Evolutionary conservation across 352 stramenopile species (phyloP).

Genomic region (Pythium rhizo-oryzae): DNA sequence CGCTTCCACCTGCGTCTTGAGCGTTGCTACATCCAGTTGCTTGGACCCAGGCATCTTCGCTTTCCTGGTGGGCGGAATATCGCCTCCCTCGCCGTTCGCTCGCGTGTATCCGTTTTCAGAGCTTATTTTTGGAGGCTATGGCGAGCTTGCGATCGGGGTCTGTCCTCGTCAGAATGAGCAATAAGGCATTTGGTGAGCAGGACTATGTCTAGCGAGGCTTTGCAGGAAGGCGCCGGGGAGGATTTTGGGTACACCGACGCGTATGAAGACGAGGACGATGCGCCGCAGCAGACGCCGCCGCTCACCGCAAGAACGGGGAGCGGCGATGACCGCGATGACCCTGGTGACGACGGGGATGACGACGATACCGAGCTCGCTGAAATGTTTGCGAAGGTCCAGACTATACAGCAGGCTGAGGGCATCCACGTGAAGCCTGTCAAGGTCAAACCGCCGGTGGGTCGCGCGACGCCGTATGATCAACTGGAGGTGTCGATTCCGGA

Average conservation of each 20-base stretch:
- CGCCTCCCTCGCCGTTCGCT: background rate
- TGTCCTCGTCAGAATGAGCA: background rate
- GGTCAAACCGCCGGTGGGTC: conserved; percentile 7
- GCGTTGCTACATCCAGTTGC: conserved; percentile 18
- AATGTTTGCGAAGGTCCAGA: conserved; percentile 79
- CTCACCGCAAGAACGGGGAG: background rate
- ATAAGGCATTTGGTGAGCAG: background rate
- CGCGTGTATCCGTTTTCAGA: background rate
- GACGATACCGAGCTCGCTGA: conserved; percentile 63
- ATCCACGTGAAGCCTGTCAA: conserved; percentile 22
- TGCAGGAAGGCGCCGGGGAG: conserved; percentile 5
- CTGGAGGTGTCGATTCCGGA: conserved; percentile 19
- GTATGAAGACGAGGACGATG: conserved; percentile 24
- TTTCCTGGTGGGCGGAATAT: background rate
- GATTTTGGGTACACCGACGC: conserved; percentile 7
- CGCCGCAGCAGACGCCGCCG: conserved; percentile 35
- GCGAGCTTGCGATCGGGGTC: background rate
- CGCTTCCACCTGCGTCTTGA: conserved; percentile 60
- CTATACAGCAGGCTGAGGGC: conserved; percentile 53
- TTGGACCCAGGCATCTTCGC: conserved; percentile 37
- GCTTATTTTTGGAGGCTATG: background rate
- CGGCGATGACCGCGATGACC: conserved; percentile 29
- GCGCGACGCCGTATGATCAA: conserved; percentile 20
- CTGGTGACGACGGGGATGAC: conserved; percentile 43
- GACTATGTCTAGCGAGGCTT: conserved; percentile 6